Base-by-base conservation (phyloP, 2,329 filamentous ascomycete species). In the Venturiaceae sp. region DNA sequence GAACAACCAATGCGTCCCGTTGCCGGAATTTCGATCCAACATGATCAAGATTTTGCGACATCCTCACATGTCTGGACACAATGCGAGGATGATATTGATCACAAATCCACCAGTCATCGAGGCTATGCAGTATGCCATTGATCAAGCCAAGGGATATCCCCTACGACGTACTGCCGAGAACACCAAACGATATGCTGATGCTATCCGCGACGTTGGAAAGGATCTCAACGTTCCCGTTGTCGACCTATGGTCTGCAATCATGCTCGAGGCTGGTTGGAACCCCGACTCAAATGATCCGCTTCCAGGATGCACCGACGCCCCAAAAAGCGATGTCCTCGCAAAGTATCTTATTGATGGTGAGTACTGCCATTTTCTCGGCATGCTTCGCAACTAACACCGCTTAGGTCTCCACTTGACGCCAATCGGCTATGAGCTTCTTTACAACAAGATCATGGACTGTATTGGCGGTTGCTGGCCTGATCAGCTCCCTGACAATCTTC, bases 41-140 rank as follows among this genome's bases (percentile, higher is more conserved):
- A 73, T 96, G 53, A 78, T 72, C 62, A 77, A 75, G 28, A 90
- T 97, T 64, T 74, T 95, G 66, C 83, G 77, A 3, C 89, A 96
- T 70, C 83, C 86, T 7, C 75, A 77, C 59, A 80, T 95, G 60
- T 72, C 73, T 59, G 84, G 83, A 5, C 91, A 96, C 66, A 78
- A 81, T 36, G 84, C 88, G 28, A 83, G 82, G 56, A 85, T 91
- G 58, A 77, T 96, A 47, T 75, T 97, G 5, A 79, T 96, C 53
- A 87, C 90, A 0, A 90, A 92, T 28, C 89, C 92, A 1, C 91
- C 91, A 0, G 72, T 95, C 55, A 87, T 96, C 65, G 86, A 95
- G 72, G 16, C n/a, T 16, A 44, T 28, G 58, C 58, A 55, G 30
- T 41, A 36, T 21, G 32, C 46, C 14, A 14, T 50, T 39, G 64